Conservation (phyloP, 345 rosid genomes). For the Heritiera fomes region DNA sequence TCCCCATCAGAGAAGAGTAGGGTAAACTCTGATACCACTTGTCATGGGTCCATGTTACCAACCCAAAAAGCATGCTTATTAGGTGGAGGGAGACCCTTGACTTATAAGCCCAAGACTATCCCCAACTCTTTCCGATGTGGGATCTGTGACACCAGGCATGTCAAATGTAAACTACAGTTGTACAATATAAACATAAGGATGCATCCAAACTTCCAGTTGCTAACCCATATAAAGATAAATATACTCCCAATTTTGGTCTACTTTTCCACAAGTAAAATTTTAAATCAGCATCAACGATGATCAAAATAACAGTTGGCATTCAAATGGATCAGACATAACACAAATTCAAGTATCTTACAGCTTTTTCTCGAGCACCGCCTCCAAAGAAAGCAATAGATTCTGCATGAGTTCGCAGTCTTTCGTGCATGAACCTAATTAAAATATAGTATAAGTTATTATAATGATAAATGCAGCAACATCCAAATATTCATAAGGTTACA, state of each 20-base stretch:
- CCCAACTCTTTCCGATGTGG: no score
- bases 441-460: slow-evolving; percentile 24
- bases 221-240: not conserved
- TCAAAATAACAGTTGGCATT: not conserved
- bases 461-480: slow-evolving; percentile 13
- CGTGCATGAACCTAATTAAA: slow-evolving; percentile 92
- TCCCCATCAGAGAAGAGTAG: no score
- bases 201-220: slow-evolving; percentile 4
- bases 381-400: slow-evolving; percentile 99
- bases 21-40: no score
- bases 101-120: no score
- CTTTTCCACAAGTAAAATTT: not conserved
- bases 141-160: not conserved
- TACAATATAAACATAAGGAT: not conserved
- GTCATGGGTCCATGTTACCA: no score
- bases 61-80: no score
- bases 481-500: slow-evolving; percentile 15
- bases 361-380: slow-evolving; percentile 96
- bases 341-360: slow-evolving; percentile 58
- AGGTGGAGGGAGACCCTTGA: no score
- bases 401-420: slow-evolving; percentile 95
- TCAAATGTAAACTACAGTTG: not conserved
- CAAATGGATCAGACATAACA: slow-evolving; percentile 7
- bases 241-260: not conserved
- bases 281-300: not conserved